Evolutionary conservation across 306 rosid genomes (phyloP).

Genomic region (Rosa chinensis): DNA sequence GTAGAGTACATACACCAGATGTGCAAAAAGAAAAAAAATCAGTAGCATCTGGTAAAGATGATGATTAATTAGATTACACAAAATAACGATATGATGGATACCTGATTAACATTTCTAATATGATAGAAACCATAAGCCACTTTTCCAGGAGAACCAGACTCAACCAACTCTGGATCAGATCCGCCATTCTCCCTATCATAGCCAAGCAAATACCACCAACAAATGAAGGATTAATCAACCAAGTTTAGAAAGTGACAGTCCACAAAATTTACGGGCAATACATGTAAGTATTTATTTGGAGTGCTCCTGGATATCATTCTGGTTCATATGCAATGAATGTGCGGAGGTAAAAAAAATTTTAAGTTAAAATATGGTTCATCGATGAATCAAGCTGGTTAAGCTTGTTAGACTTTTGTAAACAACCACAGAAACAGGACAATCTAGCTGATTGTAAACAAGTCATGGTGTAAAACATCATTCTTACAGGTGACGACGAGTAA

Average conservation of each 20-base stretch:
- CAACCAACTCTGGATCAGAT: conserved; percentile 35
- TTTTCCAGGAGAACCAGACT: conserved; percentile 41
- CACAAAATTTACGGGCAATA: neutral
- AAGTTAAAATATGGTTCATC: neutral
- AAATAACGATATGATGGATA: conserved; percentile 24
- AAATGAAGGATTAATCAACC: conserved; percentile 3
- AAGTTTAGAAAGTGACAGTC: neutral
- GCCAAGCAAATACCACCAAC: conserved; percentile 6
- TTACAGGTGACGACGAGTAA: conserved; percentile 57
- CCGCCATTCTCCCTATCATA: conserved; percentile 47
- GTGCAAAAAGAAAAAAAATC: neutral
- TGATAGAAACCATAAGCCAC: conserved; percentile 63
- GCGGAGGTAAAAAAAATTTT: neutral
- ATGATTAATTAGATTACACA: neutral
- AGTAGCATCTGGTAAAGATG: neutral
- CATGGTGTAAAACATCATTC: conserved; percentile 23
- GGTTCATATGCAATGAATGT: neutral
- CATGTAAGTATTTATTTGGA: neutral
- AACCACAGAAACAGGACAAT: neutral
- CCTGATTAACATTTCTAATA: conserved; percentile 70
- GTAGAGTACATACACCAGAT: neutral
- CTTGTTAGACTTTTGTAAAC: neutral
- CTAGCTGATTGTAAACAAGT: conserved; percentile 12
- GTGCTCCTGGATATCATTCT: neutral
- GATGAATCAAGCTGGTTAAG: neutral